Conservation (phyloP, 163 green algal species). For the Chlorella variabilis region DNA sequence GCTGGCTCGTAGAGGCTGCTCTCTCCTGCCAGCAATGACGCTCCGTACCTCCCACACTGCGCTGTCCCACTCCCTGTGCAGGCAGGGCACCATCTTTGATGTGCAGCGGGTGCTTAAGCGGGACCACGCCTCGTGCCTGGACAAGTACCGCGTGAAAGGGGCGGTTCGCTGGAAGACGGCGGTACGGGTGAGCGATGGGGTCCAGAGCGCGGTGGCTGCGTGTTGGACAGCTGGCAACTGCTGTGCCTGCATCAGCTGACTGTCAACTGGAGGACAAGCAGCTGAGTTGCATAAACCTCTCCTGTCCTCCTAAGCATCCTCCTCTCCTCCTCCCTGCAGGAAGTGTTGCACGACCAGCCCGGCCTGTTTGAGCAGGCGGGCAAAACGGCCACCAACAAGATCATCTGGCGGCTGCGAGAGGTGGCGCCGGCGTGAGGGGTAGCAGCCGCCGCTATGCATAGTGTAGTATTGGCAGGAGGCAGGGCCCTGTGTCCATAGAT, state of each 20-base stretch:
- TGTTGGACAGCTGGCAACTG: neutral
- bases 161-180: conserved; percentile 33
- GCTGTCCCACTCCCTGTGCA: neutral
- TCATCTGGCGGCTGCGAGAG: conserved; percentile 27
- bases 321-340: neutral
- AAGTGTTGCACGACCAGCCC: conserved; percentile 33
- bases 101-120: conserved; percentile 39
- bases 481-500: no score
- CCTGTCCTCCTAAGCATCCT: neutral
- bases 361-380: conserved; percentile 20
- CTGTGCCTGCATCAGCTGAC: no score
- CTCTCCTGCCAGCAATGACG: neutral
- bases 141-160: conserved; percentile 34
- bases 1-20: neutral
- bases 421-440: no score
- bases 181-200: conserved; percentile 37
- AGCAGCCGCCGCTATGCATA: neutral
- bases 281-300: neutral
- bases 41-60: no score
- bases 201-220: no score
- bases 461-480: no score
- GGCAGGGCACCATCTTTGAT: conserved; percentile 32
- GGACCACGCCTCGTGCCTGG: conserved; percentile 9
- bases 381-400: conserved; percentile 35
- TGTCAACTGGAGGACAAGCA: no score